Conservation (phyloP, 148 eudicot species). For the Rhododendron simsii region DNA sequence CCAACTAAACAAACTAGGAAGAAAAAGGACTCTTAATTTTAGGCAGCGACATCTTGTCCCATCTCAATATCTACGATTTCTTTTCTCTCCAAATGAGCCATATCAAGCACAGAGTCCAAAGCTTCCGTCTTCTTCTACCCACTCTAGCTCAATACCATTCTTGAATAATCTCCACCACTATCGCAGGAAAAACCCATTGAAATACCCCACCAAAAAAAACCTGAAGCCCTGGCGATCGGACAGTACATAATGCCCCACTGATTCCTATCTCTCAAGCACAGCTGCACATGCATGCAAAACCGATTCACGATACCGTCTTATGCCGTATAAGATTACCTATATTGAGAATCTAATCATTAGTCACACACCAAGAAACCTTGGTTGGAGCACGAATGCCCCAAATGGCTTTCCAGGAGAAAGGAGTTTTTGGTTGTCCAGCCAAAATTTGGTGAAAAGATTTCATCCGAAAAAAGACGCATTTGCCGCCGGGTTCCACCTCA, state of each 20-base stretch:
- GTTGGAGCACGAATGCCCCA: too few species aligned
- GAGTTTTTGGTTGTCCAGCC: background rate
- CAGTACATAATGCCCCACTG: background rate
- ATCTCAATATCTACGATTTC: background rate
- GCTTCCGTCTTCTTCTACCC: background rate
- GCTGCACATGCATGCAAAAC: too few species aligned
- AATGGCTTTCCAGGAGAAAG: too few species aligned
- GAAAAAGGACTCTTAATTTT: background rate
- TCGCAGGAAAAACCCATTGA: background rate
- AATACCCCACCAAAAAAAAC: background rate
- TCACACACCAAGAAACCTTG: too few species aligned
- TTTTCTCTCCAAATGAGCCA: background rate
- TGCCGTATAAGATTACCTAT: too few species aligned
- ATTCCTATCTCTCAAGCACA: too few species aligned
- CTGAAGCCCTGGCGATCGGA: background rate
- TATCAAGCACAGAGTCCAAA: background rate
- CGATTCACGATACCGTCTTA: too few species aligned
- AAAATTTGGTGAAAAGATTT: background rate
- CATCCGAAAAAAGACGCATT: background rate
- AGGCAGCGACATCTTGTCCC: background rate
- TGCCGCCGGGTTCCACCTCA: background rate
- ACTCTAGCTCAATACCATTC: background rate
- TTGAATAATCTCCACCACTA: background rate
- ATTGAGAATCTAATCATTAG: too few species aligned
- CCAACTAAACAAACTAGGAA: background rate